These are phyloP conservation scores for Cyclotella choctawhatcheeana DNA, from an alignment of 108 stramenopile genomes.

Conservation along the genomic window DNA sequence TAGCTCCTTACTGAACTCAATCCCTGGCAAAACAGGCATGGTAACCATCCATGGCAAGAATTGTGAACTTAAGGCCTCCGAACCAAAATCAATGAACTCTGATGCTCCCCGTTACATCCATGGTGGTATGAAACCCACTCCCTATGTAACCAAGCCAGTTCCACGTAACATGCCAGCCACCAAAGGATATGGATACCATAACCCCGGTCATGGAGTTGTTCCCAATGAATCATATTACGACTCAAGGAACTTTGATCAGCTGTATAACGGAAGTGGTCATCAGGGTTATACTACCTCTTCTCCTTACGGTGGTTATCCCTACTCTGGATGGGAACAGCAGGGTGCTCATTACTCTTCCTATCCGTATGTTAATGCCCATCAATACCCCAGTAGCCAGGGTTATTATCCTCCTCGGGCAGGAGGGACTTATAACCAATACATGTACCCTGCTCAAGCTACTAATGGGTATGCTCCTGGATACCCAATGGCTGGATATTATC, in stretches of 20 bases:
- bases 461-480: too few relatives aligned
- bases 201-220: neutral
- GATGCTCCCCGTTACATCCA: slow-evolving; percentile 9
- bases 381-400: too few relatives aligned
- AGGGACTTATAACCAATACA: slow-evolving; percentile 6
- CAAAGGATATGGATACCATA: slow-evolving; percentile 8
- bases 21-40: slow-evolving; percentile 48
- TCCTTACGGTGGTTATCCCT: neutral
- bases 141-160: too few relatives aligned
- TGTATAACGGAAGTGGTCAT: neutral
- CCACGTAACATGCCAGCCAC: neutral
- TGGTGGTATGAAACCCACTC: too few relatives aligned
- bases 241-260: slow-evolving; percentile 9
- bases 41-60: slow-evolving; percentile 68
- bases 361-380: neutral
- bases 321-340: slow-evolving; percentile 1
- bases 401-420: neutral
- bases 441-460: neutral
- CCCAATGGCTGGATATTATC: neutral
- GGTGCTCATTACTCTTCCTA: neutral
- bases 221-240: slow-evolving; percentile 13
- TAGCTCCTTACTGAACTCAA: slow-evolving; percentile 33
- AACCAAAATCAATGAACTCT: slow-evolving; percentile 53
- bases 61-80: slow-evolving; percentile 74
- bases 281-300: neutral